Evolutionary conservation across 345 rosid species (phyloP).

Genomic region (Heritiera fomes): DNA sequence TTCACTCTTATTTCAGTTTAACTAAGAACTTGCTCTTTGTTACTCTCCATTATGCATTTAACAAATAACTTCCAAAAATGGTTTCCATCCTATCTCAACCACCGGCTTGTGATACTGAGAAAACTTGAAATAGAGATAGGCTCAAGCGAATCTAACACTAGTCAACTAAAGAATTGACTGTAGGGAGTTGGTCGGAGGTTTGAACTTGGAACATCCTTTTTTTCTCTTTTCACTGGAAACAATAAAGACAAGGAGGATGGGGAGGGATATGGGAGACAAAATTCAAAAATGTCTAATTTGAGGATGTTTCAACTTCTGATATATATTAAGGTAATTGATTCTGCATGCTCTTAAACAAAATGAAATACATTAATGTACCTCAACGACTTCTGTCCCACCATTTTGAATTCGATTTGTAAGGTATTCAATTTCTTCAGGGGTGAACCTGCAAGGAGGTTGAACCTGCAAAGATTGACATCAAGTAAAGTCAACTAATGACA

Average conservation of each 20-base stretch:
- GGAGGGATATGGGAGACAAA: background rate
- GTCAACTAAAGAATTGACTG: background rate
- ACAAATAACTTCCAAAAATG: too few relatives aligned
- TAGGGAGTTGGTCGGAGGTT: background rate
- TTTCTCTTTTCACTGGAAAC: background rate
- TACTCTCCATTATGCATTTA: too few relatives aligned
- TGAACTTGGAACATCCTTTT: background rate
- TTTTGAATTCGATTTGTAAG: constrained; percentile 80
- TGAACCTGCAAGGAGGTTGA: constrained; percentile 71
- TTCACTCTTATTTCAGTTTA: too few relatives aligned
- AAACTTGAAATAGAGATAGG: too few relatives aligned
- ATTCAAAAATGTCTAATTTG: background rate
- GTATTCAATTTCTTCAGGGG: constrained; percentile 61
- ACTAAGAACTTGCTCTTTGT: too few relatives aligned
- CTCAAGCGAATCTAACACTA: too few relatives aligned
- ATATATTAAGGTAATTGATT: too few relatives aligned
- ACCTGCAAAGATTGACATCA: constrained; percentile 40
- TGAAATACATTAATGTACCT: constrained; percentile 36
- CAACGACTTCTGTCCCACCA: constrained; percentile 89
- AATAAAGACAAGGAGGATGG: too few relatives aligned
- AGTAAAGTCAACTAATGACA: background rate
- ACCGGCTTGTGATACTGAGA: too few relatives aligned
- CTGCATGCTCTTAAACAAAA: too few relatives aligned
- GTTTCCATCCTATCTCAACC: too few relatives aligned
- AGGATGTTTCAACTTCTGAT: background rate